phyloP scores from a whole-genome alignment of 345 rosid genomes.

The Populus ilicifolia region DNA sequence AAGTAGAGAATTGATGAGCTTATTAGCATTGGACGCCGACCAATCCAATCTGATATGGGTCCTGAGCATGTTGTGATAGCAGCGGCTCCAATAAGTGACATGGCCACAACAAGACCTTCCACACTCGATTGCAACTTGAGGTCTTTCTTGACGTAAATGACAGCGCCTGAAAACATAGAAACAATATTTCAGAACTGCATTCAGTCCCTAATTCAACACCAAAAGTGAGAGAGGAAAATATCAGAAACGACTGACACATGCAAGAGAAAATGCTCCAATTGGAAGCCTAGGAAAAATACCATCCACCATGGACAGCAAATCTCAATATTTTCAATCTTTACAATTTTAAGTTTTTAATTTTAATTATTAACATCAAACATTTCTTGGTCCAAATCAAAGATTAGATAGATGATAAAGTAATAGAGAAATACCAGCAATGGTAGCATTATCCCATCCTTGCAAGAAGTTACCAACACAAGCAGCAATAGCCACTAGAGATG shows the following conservation, averaged over 20 bases:
- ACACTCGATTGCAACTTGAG: slow-evolving; percentile 52
- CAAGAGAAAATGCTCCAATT: background rate
- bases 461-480: slow-evolving; percentile 91
- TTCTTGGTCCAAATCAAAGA: slow-evolving; percentile 2
- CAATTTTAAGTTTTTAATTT: background rate
- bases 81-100: slow-evolving; percentile 92
- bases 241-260: background rate
- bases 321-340: background rate
- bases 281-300: background rate
- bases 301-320: background rate
- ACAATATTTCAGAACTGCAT: slow-evolving; percentile 11
- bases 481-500: slow-evolving; percentile 82
- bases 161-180: slow-evolving; percentile 53
- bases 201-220: background rate
- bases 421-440: slow-evolving; percentile 73
- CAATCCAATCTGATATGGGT: slow-evolving; percentile 83
- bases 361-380: background rate
- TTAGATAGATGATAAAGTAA: slow-evolving; percentile 3
- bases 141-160: slow-evolving; percentile 78
- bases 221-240: background rate
- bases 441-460: slow-evolving; percentile 99
- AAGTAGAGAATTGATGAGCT: slow-evolving; percentile 70
- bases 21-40: slow-evolving; percentile 96
- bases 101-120: slow-evolving; percentile 94
- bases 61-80: slow-evolving; percentile 92